phyloP scores from a whole-genome alignment of 805 yeast genomes.

The Lachancea sp. region DNA sequence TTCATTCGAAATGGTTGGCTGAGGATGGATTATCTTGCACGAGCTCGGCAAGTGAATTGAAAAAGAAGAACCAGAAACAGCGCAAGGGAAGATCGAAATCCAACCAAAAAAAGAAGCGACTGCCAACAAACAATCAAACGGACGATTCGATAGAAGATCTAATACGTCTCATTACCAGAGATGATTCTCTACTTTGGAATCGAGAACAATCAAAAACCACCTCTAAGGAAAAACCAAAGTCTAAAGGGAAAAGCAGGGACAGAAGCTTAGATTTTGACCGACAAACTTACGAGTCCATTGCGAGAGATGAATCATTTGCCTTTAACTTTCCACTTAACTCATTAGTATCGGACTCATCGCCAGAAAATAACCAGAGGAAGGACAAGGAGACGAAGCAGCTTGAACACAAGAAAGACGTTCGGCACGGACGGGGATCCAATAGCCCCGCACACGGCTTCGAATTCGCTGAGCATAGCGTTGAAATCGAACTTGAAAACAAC shows the following conservation, averaged over 20 bases:
- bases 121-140: not conserved
- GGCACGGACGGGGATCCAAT: too few relatives aligned
- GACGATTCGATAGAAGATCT: constrained; percentile 7
- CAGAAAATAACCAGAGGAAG: not conserved
- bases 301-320: not conserved
- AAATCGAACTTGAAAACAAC: not conserved
- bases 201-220: not conserved
- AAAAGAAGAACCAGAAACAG: not conserved
- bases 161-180: constrained; percentile 3
- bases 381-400: not conserved
- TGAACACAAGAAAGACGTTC: too few relatives aligned
- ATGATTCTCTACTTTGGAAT: too few relatives aligned
- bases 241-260: not conserved
- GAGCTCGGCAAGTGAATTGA: too few relatives aligned
- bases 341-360: not conserved
- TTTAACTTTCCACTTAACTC: not conserved
- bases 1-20: constrained; percentile 2
- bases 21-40: not conserved
- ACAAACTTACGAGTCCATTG: constrained; percentile 1
- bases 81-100: not conserved
- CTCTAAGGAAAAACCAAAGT: constrained; percentile 1
- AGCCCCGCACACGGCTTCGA: not conserved
- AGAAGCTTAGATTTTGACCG: not conserved
- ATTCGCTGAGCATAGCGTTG: not conserved
- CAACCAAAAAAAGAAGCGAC: not conserved